Evolutionary conservation across 2,329 filamentous ascomycete species (phyloP).

Genomic region (Claviceps maximensis): DNA sequence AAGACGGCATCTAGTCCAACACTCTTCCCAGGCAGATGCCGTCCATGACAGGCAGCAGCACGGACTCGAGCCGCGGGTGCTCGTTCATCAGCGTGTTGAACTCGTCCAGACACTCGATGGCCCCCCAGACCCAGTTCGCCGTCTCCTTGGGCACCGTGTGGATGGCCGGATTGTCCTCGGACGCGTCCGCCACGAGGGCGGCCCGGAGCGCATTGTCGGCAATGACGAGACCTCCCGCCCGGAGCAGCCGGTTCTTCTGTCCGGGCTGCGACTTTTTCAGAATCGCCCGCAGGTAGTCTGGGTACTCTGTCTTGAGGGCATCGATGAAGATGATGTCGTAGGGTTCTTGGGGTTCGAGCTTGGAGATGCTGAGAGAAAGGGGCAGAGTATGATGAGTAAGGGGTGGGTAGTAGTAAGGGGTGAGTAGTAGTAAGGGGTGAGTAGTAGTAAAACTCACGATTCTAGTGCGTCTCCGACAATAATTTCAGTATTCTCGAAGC

Average conservation of each 20-base stretch:
- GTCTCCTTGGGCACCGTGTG: constrained; percentile 1
- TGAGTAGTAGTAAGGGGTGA: too few relatives aligned
- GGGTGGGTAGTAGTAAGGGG: too few relatives aligned
- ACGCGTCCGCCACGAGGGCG: constrained; percentile 30
- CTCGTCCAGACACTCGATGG: constrained; percentile 4
- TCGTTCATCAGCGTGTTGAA: constrained; percentile 3
- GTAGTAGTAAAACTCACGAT: constrained; percentile 1
- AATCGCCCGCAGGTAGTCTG: constrained; percentile 31
- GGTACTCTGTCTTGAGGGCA: constrained; percentile 39
- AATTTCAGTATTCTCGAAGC: neutral
- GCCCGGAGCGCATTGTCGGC: constrained; percentile 40
- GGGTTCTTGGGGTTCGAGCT: constrained; percentile 18
- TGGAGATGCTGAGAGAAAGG: constrained; percentile 14
- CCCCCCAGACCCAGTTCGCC: constrained; percentile 2
- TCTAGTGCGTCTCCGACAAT: neutral
- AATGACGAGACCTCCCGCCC: constrained; percentile 35
- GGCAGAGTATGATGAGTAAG: neutral
- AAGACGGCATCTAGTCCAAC: constrained; percentile 4
- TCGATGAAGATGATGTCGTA: constrained; percentile 43
- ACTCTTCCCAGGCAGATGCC: constrained; percentile 1
- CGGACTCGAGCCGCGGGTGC: constrained; percentile 1
- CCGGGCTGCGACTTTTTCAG: constrained; percentile 29
- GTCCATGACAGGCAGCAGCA: constrained; percentile 4
- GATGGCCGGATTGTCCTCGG: neutral
- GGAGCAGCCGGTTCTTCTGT: constrained; percentile 27